phyloP scores from a whole-genome alignment of 2,329 filamentous ascomycete genomes.

The Aspergillus sclerotialis region DNA sequence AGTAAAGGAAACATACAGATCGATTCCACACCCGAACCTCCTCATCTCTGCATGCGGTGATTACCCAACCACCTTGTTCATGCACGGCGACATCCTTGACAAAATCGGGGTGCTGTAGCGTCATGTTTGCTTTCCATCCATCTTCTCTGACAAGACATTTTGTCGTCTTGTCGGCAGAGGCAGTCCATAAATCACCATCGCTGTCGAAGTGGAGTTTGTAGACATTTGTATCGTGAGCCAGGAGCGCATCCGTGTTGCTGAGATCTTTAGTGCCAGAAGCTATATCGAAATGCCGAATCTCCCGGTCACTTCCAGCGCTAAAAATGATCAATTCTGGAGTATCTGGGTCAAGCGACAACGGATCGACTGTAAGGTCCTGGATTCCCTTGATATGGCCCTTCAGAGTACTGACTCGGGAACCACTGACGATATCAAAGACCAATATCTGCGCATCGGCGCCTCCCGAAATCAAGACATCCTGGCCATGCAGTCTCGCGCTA shows the following conservation, averaged over 20 bases:
- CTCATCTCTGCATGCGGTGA: constrained; percentile 87
- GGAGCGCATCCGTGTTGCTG: constrained; percentile 58
- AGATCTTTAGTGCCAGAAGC: constrained; percentile 22
- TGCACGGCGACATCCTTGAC: constrained; percentile 72
- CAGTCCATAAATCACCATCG: constrained; percentile 78
- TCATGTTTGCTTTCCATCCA: constrained; percentile 65
- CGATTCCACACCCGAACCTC: constrained; percentile 84
- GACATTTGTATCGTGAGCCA: constrained; percentile 84
- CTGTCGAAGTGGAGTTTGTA: constrained; percentile 71
- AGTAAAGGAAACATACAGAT: constrained; percentile 30
- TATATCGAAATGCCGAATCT: constrained; percentile 61
- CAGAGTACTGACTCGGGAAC: constrained; percentile 64
- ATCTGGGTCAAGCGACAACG: constrained; percentile 44
- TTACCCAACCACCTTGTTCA: constrained; percentile 64
- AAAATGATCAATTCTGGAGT: constrained; percentile 51
- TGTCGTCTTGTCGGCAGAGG: constrained; percentile 81
- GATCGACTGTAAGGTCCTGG: constrained; percentile 71
- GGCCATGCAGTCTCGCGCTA: constrained; percentile 53
- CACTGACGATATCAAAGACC: constrained; percentile 70
- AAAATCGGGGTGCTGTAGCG: constrained; percentile 76
- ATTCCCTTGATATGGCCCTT: constrained; percentile 74
- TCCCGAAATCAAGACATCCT: constrained; percentile 62
- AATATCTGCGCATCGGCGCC: constrained; percentile 74
- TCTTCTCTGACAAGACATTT: constrained; percentile 68
- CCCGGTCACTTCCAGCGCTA: constrained; percentile 72